Evolutionary conservation across 2,329 filamentous ascomycete genomes (phyloP).

Genomic region (Aspergillus sojae): DNA sequence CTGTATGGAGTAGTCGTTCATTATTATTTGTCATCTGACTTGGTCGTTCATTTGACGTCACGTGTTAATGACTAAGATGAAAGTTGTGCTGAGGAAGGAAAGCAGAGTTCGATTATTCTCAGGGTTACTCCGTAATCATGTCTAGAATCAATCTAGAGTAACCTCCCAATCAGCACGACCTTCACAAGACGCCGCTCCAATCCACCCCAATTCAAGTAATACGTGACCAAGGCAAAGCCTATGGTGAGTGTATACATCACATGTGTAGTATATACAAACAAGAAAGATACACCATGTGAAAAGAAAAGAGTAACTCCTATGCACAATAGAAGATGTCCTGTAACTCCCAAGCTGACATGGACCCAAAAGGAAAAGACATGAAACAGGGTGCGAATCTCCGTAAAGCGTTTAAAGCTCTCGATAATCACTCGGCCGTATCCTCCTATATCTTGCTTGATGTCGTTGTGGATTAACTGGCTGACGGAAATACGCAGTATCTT

Average conservation of each 20-base stretch:
- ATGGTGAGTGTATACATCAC: background rate
- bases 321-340: background rate
- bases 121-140: background rate
- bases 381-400: background rate
- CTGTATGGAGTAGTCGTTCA: background rate
- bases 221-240: background rate
- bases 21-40: background rate
- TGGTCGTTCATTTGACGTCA: background rate
- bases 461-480: slow-evolving; percentile 95
- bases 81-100: too few relatives aligned
- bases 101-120: too few relatives aligned
- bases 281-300: background rate
- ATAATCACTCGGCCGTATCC: slow-evolving; percentile 87
- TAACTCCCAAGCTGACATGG: background rate
- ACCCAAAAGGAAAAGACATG: background rate
- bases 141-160: background rate
- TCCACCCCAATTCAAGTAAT: background rate
- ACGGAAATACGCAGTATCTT: slow-evolving; percentile 91
- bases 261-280: background rate
- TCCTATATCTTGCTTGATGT: slow-evolving; percentile 77
- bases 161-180: too few relatives aligned
- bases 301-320: background rate
- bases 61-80: background rate
- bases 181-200: background rate
- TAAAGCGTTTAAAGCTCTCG: slow-evolving; percentile 65